Evolutionary conservation across 495 filamentous ascomycete species (phyloP).

Genomic region (Penicillium desertorum): DNA sequence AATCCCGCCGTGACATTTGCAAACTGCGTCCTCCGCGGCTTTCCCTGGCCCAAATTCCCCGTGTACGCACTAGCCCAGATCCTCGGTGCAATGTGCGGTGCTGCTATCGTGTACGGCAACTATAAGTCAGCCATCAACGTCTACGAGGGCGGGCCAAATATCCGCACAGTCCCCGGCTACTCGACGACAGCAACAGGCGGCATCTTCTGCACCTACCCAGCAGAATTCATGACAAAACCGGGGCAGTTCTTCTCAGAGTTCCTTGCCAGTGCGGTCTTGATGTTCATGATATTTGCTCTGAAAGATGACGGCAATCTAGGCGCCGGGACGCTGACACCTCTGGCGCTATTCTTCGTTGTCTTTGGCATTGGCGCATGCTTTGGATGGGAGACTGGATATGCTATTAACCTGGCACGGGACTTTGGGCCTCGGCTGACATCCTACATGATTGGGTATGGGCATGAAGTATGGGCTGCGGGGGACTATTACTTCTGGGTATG

Average conservation of each 20-base stretch:
- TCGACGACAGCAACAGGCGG: conserved; percentile 57
- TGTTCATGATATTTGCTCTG: conserved; percentile 67
- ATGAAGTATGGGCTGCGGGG: conserved; percentile 61
- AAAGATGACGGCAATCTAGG: conserved; percentile 59
- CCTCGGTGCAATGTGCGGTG: conserved; percentile 55
- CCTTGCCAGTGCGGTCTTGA: conserved; percentile 57
- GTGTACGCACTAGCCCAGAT: conserved; percentile 54
- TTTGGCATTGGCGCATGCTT: conserved; percentile 67
- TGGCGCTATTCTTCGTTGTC: conserved; percentile 62
- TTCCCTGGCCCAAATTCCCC: conserved; percentile 61
- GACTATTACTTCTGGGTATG: conserved; percentile 64
- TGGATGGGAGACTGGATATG: conserved; percentile 69
- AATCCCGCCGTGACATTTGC: conserved; percentile 66
- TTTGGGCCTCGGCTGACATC: conserved; percentile 64
- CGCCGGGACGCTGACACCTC: conserved; percentile 49
- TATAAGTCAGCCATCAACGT: conserved; percentile 55
- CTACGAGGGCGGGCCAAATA: conserved; percentile 53
- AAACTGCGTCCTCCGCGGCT: conserved; percentile 59
- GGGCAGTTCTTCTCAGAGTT: conserved; percentile 66
- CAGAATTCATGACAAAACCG: conserved; percentile 57
- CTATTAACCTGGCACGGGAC: conserved; percentile 65
- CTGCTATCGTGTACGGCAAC: conserved; percentile 57
- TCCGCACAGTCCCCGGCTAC: conserved; percentile 58
- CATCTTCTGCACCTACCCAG: conserved; percentile 67
- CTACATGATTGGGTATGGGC: conserved; percentile 63